phyloP scores from a whole-genome alignment of 2,329 filamentous ascomycete species.

The Neonectria sp. region DNA sequence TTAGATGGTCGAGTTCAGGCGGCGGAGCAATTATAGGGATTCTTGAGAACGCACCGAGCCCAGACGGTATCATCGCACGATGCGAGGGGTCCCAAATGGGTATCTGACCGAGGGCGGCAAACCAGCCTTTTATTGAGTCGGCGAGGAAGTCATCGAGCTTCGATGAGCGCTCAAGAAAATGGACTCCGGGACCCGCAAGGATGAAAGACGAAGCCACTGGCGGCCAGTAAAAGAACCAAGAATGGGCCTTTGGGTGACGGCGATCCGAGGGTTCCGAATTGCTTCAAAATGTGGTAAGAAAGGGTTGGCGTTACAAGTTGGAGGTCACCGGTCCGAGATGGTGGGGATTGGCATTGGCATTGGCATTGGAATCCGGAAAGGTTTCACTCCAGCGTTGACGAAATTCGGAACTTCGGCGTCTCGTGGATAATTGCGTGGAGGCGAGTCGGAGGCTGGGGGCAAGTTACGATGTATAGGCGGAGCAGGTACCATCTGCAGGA shows the following conservation, averaged over 20 bases:
- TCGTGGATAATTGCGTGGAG: constrained; percentile 8
- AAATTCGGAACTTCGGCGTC: constrained; percentile 6
- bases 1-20: not conserved
- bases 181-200: not conserved
- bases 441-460: not conserved
- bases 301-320: not conserved
- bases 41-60: not conserved
- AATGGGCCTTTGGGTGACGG: constrained; percentile 10
- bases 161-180: not conserved
- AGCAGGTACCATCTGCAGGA: too few relatives aligned
- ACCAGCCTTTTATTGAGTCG: constrained; percentile 14
- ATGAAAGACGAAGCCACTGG: constrained; percentile 9
- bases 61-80: not conserved
- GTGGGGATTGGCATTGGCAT: constrained; percentile 16
- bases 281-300: constrained; percentile 41
- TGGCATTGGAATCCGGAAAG: not conserved
- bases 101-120: not conserved
- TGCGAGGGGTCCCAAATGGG: not conserved
- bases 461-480: not conserved
- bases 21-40: not conserved
- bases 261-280: constrained; percentile 49
- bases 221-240: constrained; percentile 9
- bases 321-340: not conserved
- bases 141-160: constrained; percentile 17
- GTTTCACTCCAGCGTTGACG: not conserved